These are phyloP conservation scores for Eucalyptus cladocalyx DNA, from an alignment of 345 rosid species.

Conservation along the genomic window DNA sequence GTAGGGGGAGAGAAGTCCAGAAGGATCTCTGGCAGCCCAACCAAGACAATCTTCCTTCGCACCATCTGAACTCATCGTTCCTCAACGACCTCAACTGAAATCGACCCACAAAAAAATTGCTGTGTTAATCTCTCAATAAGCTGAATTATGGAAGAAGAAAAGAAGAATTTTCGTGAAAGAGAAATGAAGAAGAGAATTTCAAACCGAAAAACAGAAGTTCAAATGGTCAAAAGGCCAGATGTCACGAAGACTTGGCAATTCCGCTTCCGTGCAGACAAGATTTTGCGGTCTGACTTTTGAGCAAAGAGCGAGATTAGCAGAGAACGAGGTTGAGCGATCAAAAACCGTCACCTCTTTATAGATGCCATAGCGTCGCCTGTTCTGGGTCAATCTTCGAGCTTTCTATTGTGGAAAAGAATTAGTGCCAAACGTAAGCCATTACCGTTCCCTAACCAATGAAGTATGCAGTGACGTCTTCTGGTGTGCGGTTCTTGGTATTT, in stretches of 20 bases:
- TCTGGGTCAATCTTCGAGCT: neutral
- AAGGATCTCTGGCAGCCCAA: constrained; percentile 76
- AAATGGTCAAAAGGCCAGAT: neutral
- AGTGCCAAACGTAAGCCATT: neutral
- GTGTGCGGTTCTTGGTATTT: no score
- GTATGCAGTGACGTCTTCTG: neutral
- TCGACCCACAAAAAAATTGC: neutral
- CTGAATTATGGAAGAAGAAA: neutral
- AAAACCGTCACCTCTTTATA: neutral
- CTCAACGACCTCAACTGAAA: neutral
- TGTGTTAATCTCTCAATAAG: neutral
- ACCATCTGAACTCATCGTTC: constrained; percentile 21
- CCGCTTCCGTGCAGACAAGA: neutral
- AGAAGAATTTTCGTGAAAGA: neutral
- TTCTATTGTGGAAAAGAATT: no score
- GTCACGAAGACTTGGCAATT: neutral
- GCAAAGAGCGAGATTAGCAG: neutral
- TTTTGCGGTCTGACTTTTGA: neutral
- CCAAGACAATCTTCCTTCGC: constrained; percentile 30
- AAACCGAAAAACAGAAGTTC: neutral
- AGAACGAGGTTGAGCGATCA: neutral
- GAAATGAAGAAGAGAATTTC: neutral
- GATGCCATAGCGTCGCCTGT: neutral
- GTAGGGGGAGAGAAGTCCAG: constrained; percentile 61
- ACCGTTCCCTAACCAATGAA: rapidly evolving